Evolutionary conservation across 371 early-diverging fungal species (phyloP), one percentile per base, ranked within the genome.

Genomic region (Haplosporangium sp.): DNA sequence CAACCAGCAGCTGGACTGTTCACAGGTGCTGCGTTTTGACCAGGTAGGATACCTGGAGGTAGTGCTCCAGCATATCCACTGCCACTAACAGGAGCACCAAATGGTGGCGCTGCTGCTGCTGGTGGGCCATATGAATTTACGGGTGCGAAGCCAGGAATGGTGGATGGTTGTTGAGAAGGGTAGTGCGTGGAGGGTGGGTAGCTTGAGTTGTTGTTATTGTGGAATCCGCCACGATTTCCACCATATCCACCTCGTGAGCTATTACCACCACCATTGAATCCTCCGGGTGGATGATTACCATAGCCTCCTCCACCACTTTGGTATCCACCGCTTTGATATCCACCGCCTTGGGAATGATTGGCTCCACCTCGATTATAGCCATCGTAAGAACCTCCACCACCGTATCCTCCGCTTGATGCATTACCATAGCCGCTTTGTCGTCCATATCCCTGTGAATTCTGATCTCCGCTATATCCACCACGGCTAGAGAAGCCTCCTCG

Each of bases 381-480:
- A 15, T 82, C 76, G 38, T 72, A 65, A 13, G 60, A 27, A 4
- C 77, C 73, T 15, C 83, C 82, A n/a, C 77, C 77, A 15, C 74
- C 77, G 52, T 71, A 70, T n/a, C 74, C 71, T 34, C 73, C 69
- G 6, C 63, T 61, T 38, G 50, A 40, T 13, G 68, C 50, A 38
- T 73, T 64, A 45, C 71, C 63, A 45, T 67, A 72, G 10, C 69
- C 60, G 34, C 69, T 56, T 20, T 63, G 69, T 59, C 66, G 37
- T 52, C 68, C 61, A 17, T 65, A 67, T 47, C 72, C 66, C 11
- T 77, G 71, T 7, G 56, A 40, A 37, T 75, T 45, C 37, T 76
- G 60, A 9, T 64, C 71, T 64, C 72, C 70, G 15, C 76, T 65
- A 63, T 84, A 72, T 9, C 72, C 70, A 11, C 85, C 74, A 37